Evolutionary conservation across 2,329 filamentous ascomycete genomes (phyloP).

Genomic region (Penicillium expansum): DNA sequence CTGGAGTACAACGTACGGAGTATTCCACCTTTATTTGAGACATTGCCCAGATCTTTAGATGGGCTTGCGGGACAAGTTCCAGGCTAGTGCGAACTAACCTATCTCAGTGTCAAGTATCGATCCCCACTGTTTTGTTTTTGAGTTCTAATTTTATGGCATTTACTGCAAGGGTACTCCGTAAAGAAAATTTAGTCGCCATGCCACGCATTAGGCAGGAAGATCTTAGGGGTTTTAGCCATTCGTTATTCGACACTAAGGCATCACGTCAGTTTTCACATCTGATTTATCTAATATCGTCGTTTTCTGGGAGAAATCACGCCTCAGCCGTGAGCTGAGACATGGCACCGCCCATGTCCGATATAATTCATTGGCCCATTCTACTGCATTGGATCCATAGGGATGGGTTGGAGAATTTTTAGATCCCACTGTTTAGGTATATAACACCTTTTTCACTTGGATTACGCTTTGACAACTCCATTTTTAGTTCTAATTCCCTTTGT

Average conservation of each 20-base stretch:
- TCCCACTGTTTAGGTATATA: conserved; percentile 10
- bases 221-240: not conserved
- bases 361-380: conserved; percentile 10
- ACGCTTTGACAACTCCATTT: not conserved
- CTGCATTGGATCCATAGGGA: not conserved
- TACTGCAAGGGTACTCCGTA: not conserved
- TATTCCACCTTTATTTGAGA: not conserved
- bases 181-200: not conserved
- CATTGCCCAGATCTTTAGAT: not conserved
- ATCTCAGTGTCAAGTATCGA: not conserved
- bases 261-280: conserved; percentile 15
- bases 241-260: conserved; percentile 13
- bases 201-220: conserved; percentile 2
- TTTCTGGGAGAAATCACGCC: conserved; percentile 10
- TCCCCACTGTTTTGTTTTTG: not conserved
- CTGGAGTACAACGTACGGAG: not conserved
- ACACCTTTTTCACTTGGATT: conserved; percentile 7
- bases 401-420: conserved; percentile 10
- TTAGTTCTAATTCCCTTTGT: not conserved
- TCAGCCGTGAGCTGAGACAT: conserved; percentile 22
- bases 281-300: conserved; percentile 19
- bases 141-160: not conserved
- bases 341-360: conserved; percentile 14
- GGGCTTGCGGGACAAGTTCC: not conserved
- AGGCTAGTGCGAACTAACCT: not conserved